Conservation (phyloP, 2,329 filamentous ascomycete species). For the Ophiostoma sp. region DNA sequence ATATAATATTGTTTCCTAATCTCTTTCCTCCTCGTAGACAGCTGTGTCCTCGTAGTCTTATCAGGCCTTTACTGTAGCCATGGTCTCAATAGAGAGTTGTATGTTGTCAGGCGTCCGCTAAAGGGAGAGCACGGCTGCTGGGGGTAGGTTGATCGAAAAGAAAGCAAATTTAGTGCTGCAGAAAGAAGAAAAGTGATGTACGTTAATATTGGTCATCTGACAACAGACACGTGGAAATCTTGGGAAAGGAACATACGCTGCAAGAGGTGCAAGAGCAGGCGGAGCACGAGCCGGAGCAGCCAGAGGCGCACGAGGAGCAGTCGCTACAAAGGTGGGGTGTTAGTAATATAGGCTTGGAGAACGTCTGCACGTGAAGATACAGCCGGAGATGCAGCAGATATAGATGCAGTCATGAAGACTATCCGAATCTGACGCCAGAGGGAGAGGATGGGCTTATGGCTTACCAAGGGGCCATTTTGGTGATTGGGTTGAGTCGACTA, state of each 20-base stretch:
- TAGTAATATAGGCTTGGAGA: neutral
- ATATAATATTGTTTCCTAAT: neutral
- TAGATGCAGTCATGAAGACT: neutral
- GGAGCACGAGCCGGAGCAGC: constrained; percentile 31
- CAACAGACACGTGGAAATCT: neutral
- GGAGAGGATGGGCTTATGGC: neutral
- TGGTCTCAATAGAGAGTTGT: too few relatives aligned
- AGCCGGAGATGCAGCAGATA: neutral
- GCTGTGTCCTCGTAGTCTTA: neutral
- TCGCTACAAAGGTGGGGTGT: constrained; percentile 17
- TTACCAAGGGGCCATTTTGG: constrained; percentile 30
- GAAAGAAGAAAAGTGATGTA: constrained; percentile 36
- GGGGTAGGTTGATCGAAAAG: neutral
- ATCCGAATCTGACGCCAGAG: neutral
- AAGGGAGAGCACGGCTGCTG: neutral
- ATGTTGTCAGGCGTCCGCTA: neutral
- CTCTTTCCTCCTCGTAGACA: neutral
- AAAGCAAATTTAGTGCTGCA: constrained; percentile 21
- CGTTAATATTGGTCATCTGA: constrained; percentile 10
- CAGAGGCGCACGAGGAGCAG: constrained; percentile 29
- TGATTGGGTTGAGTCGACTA: neutral
- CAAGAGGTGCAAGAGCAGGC: constrained; percentile 31
- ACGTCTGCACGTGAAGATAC: neutral
- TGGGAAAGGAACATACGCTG: constrained; percentile 24
- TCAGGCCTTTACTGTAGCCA: neutral